Evolutionary conservation across 768 basidiomycete genomes (phyloP).

Genomic region (Russula brevipes): DNA sequence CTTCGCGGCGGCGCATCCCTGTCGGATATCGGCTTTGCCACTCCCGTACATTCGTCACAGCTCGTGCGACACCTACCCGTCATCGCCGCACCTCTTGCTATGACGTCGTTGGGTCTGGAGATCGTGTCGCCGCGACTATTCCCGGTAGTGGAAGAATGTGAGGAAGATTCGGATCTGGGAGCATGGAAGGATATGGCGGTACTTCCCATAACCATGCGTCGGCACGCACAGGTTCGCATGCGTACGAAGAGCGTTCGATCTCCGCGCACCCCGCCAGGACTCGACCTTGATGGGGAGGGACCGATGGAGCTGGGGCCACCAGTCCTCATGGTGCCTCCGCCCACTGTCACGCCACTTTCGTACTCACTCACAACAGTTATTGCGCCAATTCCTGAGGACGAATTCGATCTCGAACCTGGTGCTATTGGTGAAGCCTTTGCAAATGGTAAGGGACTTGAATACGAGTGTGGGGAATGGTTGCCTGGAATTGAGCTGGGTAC

Average conservation of each 20-base stretch:
- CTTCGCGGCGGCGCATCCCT: conserved; percentile 36
- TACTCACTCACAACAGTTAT: conserved; percentile 21
- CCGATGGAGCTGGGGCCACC: conserved; percentile 13
- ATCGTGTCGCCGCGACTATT: conserved; percentile 27
- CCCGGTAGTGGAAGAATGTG: conserved; percentile 33
- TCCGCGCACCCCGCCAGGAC: conserved; percentile 10
- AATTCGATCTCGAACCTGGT: conserved; percentile 30
- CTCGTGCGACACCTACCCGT: conserved; percentile 35
- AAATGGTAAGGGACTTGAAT: conserved; percentile 6
- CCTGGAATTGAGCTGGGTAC: conserved; percentile 22
- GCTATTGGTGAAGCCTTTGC: conserved; percentile 13
- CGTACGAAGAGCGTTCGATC: conserved; percentile 29
- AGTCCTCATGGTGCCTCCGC: conserved; percentile 21
- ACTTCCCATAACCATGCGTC: conserved; percentile 10
- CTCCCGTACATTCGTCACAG: conserved; percentile 48
- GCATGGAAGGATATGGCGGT: conserved; percentile 15
- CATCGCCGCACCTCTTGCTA: conserved; percentile 12
- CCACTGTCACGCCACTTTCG: conserved; percentile 20
- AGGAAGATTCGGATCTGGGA: conserved; percentile 27
- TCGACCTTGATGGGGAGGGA: conserved; percentile 6
- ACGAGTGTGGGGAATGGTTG: conserved; percentile 24
- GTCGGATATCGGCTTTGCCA: conserved; percentile 43
- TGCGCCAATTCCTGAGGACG: conserved; percentile 21
- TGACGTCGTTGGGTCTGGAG: background rate
- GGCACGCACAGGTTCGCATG: conserved; percentile 22